Evolutionary conservation across 2,329 filamentous ascomycete genomes (phyloP), one percentile per base, ranked within the genome.

Genomic region (Xylaria sp.): DNA sequence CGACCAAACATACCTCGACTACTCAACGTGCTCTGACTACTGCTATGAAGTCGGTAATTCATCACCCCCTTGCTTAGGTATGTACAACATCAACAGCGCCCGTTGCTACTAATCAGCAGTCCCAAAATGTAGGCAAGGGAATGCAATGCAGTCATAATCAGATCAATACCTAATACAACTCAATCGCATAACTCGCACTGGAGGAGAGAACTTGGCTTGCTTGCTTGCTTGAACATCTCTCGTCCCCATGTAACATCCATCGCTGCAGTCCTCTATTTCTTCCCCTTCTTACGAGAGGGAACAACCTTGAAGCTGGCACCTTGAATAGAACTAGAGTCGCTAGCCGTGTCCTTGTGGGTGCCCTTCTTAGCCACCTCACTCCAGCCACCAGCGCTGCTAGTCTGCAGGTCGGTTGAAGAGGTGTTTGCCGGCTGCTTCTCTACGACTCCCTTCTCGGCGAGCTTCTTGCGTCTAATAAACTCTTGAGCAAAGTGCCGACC

Each of bases 331-430:
- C 75, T 69, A 50, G 76, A 66, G 75, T 79, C 67, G 72, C 73
- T 72, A 67, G 76, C 74, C 52, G 78, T 73, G 37, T 82, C 81
- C 62, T 78, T 79, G 53, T 78, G 77, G 57, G 78, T 76, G 53
- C 89, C 89, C 81, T 97, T 97, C 86, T 97, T 97, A 1, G 94
- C 94, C 55, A 99, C 94, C 76, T 97, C 94, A 68, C 83, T 96
- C 94, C 94, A 99, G 18, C 93, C 93, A 58, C 80, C 77, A 30
- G 76, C 70, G 54, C 75, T 78, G 66, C 76, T 78, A 49, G 75
- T 74, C 65, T 78, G 76, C 23, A 70, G 74, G 53, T 79, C 78
- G 4, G 70, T 74, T 65, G 73, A 78, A 62, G 68, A 74, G 59
- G 70, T 80, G 54, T 76, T 80, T 52, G 83, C 79, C 13, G 85